Percentiles rank a stretch among this genome's conserved stretches.
Conservation (phyloP, 352 stramenopile species). For the Pythium sukuiense region DNA sequence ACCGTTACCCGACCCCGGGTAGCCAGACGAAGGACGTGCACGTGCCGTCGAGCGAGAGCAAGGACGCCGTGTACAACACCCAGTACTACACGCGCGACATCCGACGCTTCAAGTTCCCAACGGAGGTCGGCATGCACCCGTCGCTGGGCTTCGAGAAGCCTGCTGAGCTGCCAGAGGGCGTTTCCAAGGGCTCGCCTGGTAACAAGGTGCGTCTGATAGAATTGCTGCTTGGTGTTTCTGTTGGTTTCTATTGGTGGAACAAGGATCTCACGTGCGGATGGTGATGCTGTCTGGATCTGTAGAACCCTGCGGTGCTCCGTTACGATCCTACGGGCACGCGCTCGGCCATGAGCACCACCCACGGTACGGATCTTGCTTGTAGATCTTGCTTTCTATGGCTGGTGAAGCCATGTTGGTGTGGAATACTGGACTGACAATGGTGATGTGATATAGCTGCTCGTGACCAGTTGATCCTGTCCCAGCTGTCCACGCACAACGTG, state of each 20-base stretch:
- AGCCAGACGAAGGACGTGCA: constrained; percentile 64
- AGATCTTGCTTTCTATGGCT: background rate
- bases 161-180: constrained; percentile 63
- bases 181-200: constrained; percentile 66
- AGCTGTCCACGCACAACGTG: constrained; percentile 75
- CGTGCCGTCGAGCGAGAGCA: constrained; percentile 69
- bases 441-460: constrained; percentile 41
- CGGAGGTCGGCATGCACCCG: constrained; percentile 73
- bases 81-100: constrained; percentile 90
- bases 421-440: background rate
- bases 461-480: constrained; percentile 69
- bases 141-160: constrained; percentile 58
- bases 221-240: no score
- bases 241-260: no score
- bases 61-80: constrained; percentile 85
- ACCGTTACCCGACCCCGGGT: constrained; percentile 76
- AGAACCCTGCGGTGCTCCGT: constrained; percentile 72
- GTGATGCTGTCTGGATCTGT: background rate
- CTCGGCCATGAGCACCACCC: constrained; percentile 84
- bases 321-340: constrained; percentile 87
- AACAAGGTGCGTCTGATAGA: constrained; percentile 53
- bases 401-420: background rate
- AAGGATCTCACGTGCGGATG: background rate
- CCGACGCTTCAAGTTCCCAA: constrained; percentile 62
- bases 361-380: constrained; percentile 34